Base-by-base conservation (phyloP, 2,329 filamentous ascomycete species). In the Venturia asperata region DNA sequence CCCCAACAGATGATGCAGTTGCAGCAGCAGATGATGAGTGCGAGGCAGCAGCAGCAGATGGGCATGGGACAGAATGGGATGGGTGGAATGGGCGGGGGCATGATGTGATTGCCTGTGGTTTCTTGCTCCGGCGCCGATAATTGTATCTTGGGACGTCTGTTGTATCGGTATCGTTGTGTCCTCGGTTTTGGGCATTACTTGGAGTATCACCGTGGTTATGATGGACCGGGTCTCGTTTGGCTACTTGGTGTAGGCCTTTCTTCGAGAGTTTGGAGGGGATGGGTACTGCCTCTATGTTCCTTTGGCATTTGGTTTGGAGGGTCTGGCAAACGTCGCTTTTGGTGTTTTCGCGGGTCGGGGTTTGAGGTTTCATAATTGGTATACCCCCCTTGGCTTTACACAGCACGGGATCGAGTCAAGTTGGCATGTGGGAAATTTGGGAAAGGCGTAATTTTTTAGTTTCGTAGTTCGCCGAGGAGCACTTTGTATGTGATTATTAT, bases 11-110 rank as follows among this genome's bases (percentile, higher is more conserved):
- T 62, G 60, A 62, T 47, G 60, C 34, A 34, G 60, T 47, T 43
- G 60, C 60, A 62, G 39, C 60, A 62, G 60, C 60, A 62, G 60
- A 43, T 43, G 60, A 43, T 62, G 60, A 21, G 17, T 37, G 24
- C 15, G 30, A 34, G 43, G 60, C 60, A 62, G 39, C 39, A 43
- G 39, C 39, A 43, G 7, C 60, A 62, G 60, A 62, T 62, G 60
- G 19, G 21, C 17, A 62, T 62, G 60, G 39, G 43, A 5, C 39
- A 43, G 60, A 43, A 62, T 13, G 60, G 60, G 19, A 62, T 62
- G 60, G 43, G 41, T n/a, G 56, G 34, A 5, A 43, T 39, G 56
- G 56, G 60, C 10, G 60, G 60, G 6, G 43, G 39, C 5, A 47
- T 43, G 60, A 62, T 62, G 60, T 62, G n/a, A 62, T 52, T 21